These are phyloP conservation scores for Apiotrichum sp. DNA, from an alignment of 1,284 basidiomycete genomes.

Conservation along the genomic window DNA sequence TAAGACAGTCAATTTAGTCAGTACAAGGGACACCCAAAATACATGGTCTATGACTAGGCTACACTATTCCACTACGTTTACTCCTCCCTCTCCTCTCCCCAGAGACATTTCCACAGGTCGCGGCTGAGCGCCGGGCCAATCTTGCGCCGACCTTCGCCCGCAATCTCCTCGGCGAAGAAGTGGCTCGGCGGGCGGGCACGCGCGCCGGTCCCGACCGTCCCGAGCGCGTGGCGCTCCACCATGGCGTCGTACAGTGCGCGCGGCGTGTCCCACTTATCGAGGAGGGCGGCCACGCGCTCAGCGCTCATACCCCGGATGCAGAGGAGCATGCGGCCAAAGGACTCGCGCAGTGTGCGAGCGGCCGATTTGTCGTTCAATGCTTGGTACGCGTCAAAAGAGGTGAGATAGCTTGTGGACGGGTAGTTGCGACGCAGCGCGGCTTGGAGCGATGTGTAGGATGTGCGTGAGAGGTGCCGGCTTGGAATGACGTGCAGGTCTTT, in stretches of 20 bases:
- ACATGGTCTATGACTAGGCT: too few relatives aligned
- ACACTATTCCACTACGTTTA: too few relatives aligned
- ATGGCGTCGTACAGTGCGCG: slow-evolving; percentile 46
- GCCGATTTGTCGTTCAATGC: slow-evolving; percentile 52
- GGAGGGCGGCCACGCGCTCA: slow-evolving; percentile 50
- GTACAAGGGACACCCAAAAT: too few relatives aligned
- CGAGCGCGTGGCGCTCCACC: slow-evolving; percentile 11
- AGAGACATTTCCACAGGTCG: slow-evolving; percentile 23
- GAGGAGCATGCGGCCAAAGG: slow-evolving; percentile 53
- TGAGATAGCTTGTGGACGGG: slow-evolving; percentile 43
- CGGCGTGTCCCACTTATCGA: slow-evolving; percentile 51
- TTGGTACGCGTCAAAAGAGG: slow-evolving; percentile 50
- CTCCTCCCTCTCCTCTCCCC: neutral
- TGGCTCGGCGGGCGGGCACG: slow-evolving; percentile 15
- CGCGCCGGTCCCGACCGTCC: slow-evolving; percentile 14
- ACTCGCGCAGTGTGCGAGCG: slow-evolving; percentile 47
- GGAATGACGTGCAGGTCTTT: slow-evolving; percentile 49
- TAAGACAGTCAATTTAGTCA: too few relatives aligned
- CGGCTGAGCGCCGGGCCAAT: slow-evolving; percentile 48
- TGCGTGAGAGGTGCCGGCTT: slow-evolving; percentile 33
- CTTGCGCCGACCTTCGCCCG: slow-evolving; percentile 44
- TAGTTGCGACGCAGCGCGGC: slow-evolving; percentile 38
- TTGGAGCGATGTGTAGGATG: slow-evolving; percentile 30
- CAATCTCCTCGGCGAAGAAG: slow-evolving; percentile 43
- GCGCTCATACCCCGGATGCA: slow-evolving; percentile 52